Evolutionary conservation across 73 alveolate genomes (phyloP).

Genomic region (Loxodes magnus): DNA sequence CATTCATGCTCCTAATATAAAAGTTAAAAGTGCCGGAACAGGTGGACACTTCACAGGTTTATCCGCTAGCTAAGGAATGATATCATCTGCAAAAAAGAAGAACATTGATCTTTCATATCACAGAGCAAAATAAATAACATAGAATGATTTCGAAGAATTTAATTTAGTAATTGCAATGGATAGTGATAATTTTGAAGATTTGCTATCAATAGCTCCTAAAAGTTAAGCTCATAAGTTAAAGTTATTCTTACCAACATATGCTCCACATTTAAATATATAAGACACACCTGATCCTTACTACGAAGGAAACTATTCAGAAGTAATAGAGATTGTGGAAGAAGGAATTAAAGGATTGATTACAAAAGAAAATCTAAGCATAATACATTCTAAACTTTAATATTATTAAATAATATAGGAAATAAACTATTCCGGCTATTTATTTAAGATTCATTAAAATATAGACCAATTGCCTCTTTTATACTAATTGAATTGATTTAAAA

Average conservation of each 20-base stretch:
- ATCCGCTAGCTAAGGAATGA: not conserved
- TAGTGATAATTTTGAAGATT: not conserved
- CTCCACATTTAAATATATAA: not conserved
- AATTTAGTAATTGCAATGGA: not conserved
- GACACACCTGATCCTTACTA: not conserved
- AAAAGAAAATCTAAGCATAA: no score
- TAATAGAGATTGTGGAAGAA: not conserved
- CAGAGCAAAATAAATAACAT: no score
- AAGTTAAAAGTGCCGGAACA: not conserved
- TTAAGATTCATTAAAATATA: no score
- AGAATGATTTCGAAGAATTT: not conserved
- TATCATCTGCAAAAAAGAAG: not conserved
- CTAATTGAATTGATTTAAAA: no score
- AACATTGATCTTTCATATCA: no score
- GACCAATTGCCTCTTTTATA: no score
- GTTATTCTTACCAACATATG: not conserved
- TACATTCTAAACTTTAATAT: no score
- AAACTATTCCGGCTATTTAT: no score
- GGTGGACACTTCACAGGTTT: not conserved
- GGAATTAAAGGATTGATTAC: not conserved
- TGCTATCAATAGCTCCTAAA: no score
- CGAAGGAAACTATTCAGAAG: not conserved
- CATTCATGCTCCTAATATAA: not conserved
- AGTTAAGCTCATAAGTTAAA: not conserved
- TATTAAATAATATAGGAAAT: no score